These are phyloP conservation scores for Alnus rubra DNA, from an alignment of 306 rosid genomes.

Conservation along the genomic window DNA sequence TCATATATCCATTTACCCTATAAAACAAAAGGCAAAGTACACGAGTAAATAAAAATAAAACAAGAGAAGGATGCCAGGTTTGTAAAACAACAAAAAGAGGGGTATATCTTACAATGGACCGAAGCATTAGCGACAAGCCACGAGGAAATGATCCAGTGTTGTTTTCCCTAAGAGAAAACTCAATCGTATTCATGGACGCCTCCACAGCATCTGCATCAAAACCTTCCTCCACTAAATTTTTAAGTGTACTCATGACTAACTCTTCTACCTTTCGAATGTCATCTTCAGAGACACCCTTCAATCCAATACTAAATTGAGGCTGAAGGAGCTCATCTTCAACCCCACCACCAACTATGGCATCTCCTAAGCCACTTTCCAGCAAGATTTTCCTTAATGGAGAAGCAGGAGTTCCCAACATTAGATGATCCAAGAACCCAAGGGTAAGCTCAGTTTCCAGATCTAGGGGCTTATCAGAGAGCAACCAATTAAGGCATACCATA, in stretches of 20 bases:
- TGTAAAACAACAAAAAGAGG: conserved; percentile 12
- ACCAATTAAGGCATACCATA: conserved; percentile 91
- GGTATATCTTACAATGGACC: conserved; percentile 74
- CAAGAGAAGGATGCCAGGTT: conserved; percentile 11
- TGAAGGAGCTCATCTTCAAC: conserved; percentile 96
- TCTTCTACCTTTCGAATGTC: conserved; percentile 88
- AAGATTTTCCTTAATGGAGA: conserved; percentile 90
- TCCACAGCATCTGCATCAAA: conserved; percentile 87
- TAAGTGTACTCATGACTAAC: conserved; percentile 57
- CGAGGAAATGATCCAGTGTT: conserved; percentile 99
- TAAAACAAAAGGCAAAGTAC: conserved; percentile 24
- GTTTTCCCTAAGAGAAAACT: conserved; percentile 95
- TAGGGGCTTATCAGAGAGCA: conserved; percentile 90
- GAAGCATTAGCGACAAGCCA: conserved; percentile 94
- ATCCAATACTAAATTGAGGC: conserved; percentile 92
- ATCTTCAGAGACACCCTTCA: conserved; percentile 80
- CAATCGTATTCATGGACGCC: conserved; percentile 99
- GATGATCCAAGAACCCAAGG: conserved; percentile 93
- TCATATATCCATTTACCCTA: conserved; percentile 99
- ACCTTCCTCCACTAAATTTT: conserved; percentile 81
- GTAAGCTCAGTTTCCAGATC: conserved; percentile 78
- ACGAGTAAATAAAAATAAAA: conserved; percentile 18
- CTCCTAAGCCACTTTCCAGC: conserved; percentile 96
- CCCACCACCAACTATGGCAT: conserved; percentile 97
- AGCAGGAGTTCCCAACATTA: conserved; percentile 97